These are phyloP conservation scores for Globisporangium rhizosaccharum DNA, from an alignment of 352 stramenopile species.

Conservation along the genomic window DNA sequence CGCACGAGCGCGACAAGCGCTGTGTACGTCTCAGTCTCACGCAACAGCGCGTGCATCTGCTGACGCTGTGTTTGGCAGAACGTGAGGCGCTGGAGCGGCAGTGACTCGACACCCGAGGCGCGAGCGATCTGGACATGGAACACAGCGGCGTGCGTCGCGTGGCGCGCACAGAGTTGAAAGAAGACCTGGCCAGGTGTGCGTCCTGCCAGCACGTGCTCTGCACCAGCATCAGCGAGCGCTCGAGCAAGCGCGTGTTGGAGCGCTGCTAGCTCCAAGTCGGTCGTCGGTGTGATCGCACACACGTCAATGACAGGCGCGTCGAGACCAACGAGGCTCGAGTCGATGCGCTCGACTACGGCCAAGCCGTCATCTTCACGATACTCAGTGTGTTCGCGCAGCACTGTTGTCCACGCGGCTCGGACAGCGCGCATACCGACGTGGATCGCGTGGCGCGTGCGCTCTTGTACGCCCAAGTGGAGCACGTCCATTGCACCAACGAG, in stretches of 20 bases:
- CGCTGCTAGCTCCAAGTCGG: neutral
- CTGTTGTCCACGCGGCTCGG: neutral
- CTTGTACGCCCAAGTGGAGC: conserved; percentile 10
- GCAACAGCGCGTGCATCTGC: conserved; percentile 10
- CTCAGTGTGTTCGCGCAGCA: conserved; percentile 3
- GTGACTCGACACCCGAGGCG: neutral
- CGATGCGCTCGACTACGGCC: conserved; percentile 19
- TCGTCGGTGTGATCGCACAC: conserved; percentile 15
- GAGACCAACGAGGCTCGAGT: conserved; percentile 30
- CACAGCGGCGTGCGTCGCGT: conserved; percentile 13
- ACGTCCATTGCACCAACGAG: conserved; percentile 12
- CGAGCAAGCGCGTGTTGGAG: neutral
- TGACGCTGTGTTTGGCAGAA: conserved; percentile 16
- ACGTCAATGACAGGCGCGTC: conserved; percentile 23
- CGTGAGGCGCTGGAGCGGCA: conserved; percentile 13
- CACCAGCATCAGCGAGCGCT: conserved; percentile 3
- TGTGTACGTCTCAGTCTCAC: conserved; percentile 25
- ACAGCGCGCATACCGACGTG: conserved; percentile 2
- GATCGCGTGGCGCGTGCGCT: conserved; percentile 10
- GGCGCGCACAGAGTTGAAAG: conserved; percentile 18
- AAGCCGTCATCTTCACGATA: neutral
- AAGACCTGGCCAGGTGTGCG: conserved; percentile 16
- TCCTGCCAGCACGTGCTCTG: conserved; percentile 3
- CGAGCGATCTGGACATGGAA: conserved; percentile 27
- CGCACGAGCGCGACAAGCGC: conserved; percentile 24